Conservation (phyloP, 345 rosid genomes). For the Turritis glabra region DNA sequence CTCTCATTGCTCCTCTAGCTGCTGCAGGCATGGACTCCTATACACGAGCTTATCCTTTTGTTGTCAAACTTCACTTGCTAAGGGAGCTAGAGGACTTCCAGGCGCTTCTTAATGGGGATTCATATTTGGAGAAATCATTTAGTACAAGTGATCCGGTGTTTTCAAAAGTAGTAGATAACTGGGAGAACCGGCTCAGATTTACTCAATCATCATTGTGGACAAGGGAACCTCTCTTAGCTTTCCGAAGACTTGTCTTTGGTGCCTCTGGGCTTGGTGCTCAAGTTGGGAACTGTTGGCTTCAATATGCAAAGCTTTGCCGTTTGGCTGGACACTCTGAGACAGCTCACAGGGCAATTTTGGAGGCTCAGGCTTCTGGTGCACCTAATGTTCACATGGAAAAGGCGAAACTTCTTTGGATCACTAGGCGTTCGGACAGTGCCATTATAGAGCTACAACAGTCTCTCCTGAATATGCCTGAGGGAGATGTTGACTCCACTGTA, state of each 20-base stretch:
- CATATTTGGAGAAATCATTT: conserved; percentile 84
- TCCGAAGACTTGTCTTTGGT: conserved; percentile 83
- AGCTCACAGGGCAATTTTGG: conserved; percentile 86
- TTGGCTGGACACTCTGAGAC: conserved; percentile 96
- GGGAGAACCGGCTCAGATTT: conserved; percentile 88
- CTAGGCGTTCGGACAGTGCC: conserved; percentile 87
- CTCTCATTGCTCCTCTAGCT: conserved; percentile 96
- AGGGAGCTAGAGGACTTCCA: conserved; percentile 88
- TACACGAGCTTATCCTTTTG: conserved; percentile 84
- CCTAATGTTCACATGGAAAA: conserved; percentile 90
- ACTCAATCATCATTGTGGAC: conserved; percentile 95
- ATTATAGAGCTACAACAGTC: conserved; percentile 84
- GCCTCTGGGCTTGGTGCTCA: conserved; percentile 82
- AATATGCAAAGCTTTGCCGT: conserved; percentile 97
- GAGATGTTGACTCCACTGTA: conserved; percentile 72
- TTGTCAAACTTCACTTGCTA: conserved; percentile 88
- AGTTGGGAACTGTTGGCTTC: conserved; percentile 96
- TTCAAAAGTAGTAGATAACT: conserved; percentile 63
- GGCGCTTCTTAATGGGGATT: conserved; percentile 60
- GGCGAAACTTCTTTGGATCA: conserved; percentile 96
- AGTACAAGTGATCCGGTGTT: conserved; percentile 57
- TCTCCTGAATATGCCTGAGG: conserved; percentile 87
- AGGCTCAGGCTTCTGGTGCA: conserved; percentile 92
- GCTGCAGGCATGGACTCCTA: conserved; percentile 99
- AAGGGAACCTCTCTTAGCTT: conserved; percentile 92